Evolutionary conservation across 169 alveolate genomes (phyloP).

Genomic region (Perkinsus olseni): DNA sequence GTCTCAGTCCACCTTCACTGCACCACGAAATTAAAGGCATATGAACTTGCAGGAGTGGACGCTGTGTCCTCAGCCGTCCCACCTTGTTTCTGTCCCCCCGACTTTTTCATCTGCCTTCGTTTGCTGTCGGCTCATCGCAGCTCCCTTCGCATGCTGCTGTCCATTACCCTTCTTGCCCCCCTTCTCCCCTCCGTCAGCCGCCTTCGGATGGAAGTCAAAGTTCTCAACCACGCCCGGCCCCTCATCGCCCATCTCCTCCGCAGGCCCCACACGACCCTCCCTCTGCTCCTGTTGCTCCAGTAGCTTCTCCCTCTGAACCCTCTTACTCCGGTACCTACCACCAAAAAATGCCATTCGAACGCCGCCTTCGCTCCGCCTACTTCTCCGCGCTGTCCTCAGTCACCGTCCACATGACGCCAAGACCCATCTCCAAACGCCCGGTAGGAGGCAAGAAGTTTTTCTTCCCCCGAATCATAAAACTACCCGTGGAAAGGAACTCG

Average conservation of each 20-base stretch:
- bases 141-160: background rate
- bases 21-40: background rate
- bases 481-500: constrained; percentile 71
- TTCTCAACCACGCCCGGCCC: background rate
- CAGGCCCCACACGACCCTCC: background rate
- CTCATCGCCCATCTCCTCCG: background rate
- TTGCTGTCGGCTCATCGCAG: background rate
- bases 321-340: background rate
- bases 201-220: background rate
- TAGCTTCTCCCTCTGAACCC: background rate
- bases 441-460: constrained; percentile 78
- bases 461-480: constrained; percentile 91
- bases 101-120: background rate
- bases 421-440: constrained; percentile 83
- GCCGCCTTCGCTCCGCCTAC: background rate
- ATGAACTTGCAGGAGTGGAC: no score
- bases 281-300: constrained; percentile 20
- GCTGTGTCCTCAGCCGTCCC: background rate
- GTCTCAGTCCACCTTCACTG: background rate
- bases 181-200: background rate
- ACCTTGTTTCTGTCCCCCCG: background rate
- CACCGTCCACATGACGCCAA: constrained; percentile 57
- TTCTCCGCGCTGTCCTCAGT: constrained; percentile 15
- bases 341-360: background rate
- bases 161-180: background rate